Base-by-base conservation (phyloP, 306 rosid species). In the Fagus sylvatica region DNA sequence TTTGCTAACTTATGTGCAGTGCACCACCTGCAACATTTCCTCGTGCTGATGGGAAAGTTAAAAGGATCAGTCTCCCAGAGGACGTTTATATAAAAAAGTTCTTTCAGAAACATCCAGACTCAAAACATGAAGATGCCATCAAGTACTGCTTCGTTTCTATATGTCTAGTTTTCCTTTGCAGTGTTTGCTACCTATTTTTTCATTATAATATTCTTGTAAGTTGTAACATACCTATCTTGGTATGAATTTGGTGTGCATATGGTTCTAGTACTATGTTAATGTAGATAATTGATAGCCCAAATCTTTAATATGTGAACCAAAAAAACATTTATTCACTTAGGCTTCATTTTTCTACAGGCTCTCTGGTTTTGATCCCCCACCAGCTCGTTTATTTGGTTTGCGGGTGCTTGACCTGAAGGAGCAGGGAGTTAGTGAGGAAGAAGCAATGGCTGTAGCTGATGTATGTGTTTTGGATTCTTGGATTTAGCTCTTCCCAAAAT, bases 21-120 rank as follows among this genome's bases (percentile, higher is more conserved):
- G 83, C 96, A 22, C 98, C 97, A 8, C 98, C 98, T 54, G 86
- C 94, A 37, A 85, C 87, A 42, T 95, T 95, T 84, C 97, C 94
- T 67, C 88, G 86, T 51, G 80, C 82, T 36, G 89, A 78, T 74
- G 96, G 81, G 3, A 87, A 89, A 84, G 85, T 95, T 34, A 83
- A 81, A 78, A 78, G 79, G 57, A 95, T 95, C 83, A 86, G 77
- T 70, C 91, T 95, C 69, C 99, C 97, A 7, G 98, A 95, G 87
- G 99, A 93, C 80, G 84, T 76, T 42, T 93, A 88, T 80, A 78
- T 93, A 56, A 91, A 89, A 28, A 91, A 80, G 62, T 95, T 93
- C 83, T 90, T 88, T 71, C 73, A 85, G 60, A 95, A 84, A 80
- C 80, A 89, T 79, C 99, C 97, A 1, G 97, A 95, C 19, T 91